Evolutionary conservation across 495 filamentous ascomycete species (phyloP).

Genomic region (Neurospora sublineolata): DNA sequence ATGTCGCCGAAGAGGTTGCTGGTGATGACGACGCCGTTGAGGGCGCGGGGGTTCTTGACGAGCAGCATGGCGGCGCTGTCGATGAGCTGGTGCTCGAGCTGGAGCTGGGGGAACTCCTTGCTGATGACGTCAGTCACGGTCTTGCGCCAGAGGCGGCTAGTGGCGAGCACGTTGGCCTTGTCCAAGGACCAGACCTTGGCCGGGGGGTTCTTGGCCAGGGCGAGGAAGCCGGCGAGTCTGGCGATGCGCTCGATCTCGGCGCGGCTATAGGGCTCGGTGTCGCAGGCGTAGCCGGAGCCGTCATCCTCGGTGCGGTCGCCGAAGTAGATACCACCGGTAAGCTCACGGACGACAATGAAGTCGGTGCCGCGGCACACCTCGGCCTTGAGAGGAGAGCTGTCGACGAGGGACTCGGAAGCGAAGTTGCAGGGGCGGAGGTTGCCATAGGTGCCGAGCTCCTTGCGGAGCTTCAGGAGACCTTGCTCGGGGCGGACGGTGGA

Average conservation of each 20-base stretch:
- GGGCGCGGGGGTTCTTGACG: slow-evolving; percentile 82
- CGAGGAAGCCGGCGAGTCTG: slow-evolving; percentile 71
- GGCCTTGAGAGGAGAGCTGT: slow-evolving; percentile 79
- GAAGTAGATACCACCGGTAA: slow-evolving; percentile 96
- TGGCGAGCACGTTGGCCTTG: slow-evolving; percentile 96
- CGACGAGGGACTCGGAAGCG: slow-evolving; percentile 77
- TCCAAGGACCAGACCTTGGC: slow-evolving; percentile 80
- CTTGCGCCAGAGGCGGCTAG: slow-evolving; percentile 81
- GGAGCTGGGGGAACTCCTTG: slow-evolving; percentile 81
- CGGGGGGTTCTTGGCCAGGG: slow-evolving; percentile 67
- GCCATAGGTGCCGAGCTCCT: slow-evolving; percentile 87
- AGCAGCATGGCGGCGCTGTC: slow-evolving; percentile 95
- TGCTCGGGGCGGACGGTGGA: slow-evolving; percentile 85
- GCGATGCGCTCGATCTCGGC: slow-evolving; percentile 84
- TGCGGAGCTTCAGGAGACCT: slow-evolving; percentile 85
- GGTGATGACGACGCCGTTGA: slow-evolving; percentile 89
- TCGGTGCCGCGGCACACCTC: slow-evolving; percentile 77
- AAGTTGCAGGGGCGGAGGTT: slow-evolving; percentile 98
- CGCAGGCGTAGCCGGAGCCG: slow-evolving; percentile 64
- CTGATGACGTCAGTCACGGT: slow-evolving; percentile 68
- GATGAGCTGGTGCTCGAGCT: slow-evolving; percentile 82
- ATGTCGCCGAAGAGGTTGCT: slow-evolving; percentile 97
- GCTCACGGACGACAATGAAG: slow-evolving; percentile 90
- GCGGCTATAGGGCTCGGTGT: slow-evolving; percentile 84
- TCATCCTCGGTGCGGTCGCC: slow-evolving; percentile 84